A percentile compares a stretch with the other conserved stretches of the same genome.
Conservation (phyloP, 2,329 filamentous ascomycete species). For the Intubia oerlemansii region DNA sequence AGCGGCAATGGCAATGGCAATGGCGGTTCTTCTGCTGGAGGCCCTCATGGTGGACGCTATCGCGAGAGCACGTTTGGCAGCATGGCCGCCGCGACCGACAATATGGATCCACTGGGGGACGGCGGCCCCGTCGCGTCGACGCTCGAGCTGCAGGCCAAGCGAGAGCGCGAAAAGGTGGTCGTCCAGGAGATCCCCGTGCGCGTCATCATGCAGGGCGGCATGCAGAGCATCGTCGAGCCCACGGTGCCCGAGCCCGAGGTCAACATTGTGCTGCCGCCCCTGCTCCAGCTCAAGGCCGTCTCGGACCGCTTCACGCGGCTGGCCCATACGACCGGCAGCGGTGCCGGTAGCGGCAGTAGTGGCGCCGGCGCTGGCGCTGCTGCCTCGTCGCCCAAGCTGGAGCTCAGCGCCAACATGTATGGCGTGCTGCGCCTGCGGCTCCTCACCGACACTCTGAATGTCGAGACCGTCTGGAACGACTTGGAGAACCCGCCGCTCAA, state of each 20-base stretch:
- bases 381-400: slow-evolving; percentile 38
- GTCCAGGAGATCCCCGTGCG: slow-evolving; percentile 93
- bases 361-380: slow-evolving; percentile 5
- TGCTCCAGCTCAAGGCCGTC: slow-evolving; percentile 79
- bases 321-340: slow-evolving; percentile 27
- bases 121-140: slow-evolving; percentile 17
- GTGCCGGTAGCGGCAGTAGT: slow-evolving; percentile 6
- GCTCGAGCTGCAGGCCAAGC: slow-evolving; percentile 32
- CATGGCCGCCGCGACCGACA: slow-evolving; percentile 12
- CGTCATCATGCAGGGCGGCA: slow-evolving; percentile 60
- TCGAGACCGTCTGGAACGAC: slow-evolving; percentile 68
- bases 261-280: slow-evolving; percentile 71
- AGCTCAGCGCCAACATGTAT: slow-evolving; percentile 87
- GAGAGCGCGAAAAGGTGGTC: slow-evolving; percentile 75
- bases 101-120: too few species aligned
- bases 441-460: slow-evolving; percentile 63
- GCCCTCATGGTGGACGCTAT: slow-evolving; percentile 14
- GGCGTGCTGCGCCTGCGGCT: slow-evolving; percentile 65
- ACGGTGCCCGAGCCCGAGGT: slow-evolving; percentile 80
- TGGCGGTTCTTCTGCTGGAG: too few species aligned
- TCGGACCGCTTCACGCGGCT: slow-evolving; percentile 90
- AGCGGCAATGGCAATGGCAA: too few species aligned
- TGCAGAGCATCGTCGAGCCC: slow-evolving; percentile 90
- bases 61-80: slow-evolving; percentile 18
- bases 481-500: slow-evolving; percentile 79